Base-by-base conservation (phyloP, 2,329 filamentous ascomycete genomes). In the Aspergillus awamori region DNA sequence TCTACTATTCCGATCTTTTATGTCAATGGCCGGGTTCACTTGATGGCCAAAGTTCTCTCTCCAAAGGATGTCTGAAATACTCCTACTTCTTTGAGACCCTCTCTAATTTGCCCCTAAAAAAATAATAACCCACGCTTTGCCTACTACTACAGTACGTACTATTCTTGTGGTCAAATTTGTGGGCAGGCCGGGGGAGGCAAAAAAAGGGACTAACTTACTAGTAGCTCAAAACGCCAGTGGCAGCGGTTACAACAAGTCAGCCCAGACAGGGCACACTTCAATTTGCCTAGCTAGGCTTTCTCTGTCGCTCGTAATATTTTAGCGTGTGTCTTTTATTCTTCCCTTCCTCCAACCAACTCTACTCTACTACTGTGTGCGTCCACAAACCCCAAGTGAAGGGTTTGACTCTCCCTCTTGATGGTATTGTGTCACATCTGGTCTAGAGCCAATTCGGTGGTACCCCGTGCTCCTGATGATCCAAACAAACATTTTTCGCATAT, bases 291-390 rank as follows among this genome's bases (percentile, higher is more conserved):
- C 33, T 36, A 36, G 33, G 33, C 33, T 36, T 36, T 36, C 33
- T 36, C 33, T 36, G 33, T 49, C 45, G 45, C 45, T 26, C 45
- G 45, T 28, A 49, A 26, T 49, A n/a, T 49, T 49, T 49, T 49
- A 49, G 22, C 45, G 41, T 45, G 41, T 36, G 33, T 36, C 33
- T 36, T 36, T 10, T 36, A 3, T 36, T 36, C 33, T 36, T 36
- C 10, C 11, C 33, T 36, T 36, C 41, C 41, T 45, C 11, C 17
- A 45, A 45, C 41, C 41, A 45, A 24, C 41, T 13, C 20, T 11
- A 5, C 28, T 11, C 28, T 10, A 30, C 28, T 8, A 22, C 41
- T 11, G 4, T 11, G 17, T 8, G 41, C 41, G 17, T 22, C 8
- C n/a, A 45, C 20, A 11, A 11, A 45, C 41, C 22, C 41, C 20